Base-by-base conservation (phyloP, 345 rosid genomes). In the Alliaria petiolata region DNA sequence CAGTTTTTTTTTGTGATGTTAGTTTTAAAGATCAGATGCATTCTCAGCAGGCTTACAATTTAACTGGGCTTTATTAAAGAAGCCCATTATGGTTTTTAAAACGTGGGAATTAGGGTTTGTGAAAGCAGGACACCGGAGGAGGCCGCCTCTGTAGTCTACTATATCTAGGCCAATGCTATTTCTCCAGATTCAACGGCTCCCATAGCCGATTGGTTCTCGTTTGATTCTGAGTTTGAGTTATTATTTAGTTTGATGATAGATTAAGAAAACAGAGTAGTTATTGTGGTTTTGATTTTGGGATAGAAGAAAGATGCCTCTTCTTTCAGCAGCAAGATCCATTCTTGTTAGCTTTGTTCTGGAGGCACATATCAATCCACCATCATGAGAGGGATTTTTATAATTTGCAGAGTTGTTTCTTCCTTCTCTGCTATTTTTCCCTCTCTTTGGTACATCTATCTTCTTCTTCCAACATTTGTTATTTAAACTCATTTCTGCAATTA, bases 311-410 rank as follows among this genome's bases (percentile, higher is more conserved):
- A 45, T 69, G 87, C 89, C 91, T 81, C 86, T 39, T 78, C 87
- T 86, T 84, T 86, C 91, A 62, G 89, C 89, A 83, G 74, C 89
- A 81, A 83, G 71, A 81, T 82, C 44, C 44, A 62, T 82, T 59
- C 87, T 84, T 84, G 87, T 76, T 39, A 67, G 91, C 91, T 81
- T 86, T 86, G 91, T 86, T 86, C 89, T 84, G 55, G 87, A 62
- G 87, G 89, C 85, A 75, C 42, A 86, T 11, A 86, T 53, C 30
- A 61, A 83, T 61, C 19, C 6, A 12, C 68, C 8, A n/a, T 43
- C 67, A 65, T 43, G 71, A 62, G 78, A 64, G 38, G 55, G 43
- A 14, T 72, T 72, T n/a, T 65, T 22, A 9, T 39, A 4, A 66
- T 76, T 54, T 28, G 71, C 58, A 19, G 65, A 66, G 60, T 16